Evolutionary conservation across 2,329 filamentous ascomycete genomes (phyloP).

Genomic region (Xylariaceae sp.): DNA sequence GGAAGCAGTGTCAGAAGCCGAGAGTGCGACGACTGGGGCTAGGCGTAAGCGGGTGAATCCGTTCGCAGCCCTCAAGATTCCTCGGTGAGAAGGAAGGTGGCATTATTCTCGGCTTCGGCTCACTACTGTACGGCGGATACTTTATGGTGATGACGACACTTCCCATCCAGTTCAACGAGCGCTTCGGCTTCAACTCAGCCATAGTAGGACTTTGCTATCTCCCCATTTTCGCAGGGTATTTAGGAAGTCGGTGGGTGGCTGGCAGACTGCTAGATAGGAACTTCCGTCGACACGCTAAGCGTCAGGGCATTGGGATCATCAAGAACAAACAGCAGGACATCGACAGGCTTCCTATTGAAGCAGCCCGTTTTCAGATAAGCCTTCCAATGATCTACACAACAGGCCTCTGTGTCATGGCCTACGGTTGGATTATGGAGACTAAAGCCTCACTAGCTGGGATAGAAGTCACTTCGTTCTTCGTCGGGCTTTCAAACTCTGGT

Average conservation of each 20-base stretch:
- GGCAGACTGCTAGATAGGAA: constrained; percentile 19
- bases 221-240: constrained; percentile 7
- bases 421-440: neutral
- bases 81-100: constrained; percentile 20
- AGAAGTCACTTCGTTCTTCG: constrained; percentile 16
- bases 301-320: constrained; percentile 9
- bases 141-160: constrained; percentile 22
- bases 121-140: constrained; percentile 21
- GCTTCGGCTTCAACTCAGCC: constrained; percentile 10
- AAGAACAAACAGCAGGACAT: constrained; percentile 13
- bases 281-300: constrained; percentile 16
- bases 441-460: constrained; percentile 16
- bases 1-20: neutral
- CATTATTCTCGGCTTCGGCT: constrained; percentile 14
- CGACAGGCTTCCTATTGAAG: constrained; percentile 15
- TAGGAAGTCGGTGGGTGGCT: constrained; percentile 8
- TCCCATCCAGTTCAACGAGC: constrained; percentile 10
- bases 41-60: constrained; percentile 17
- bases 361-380: constrained; percentile 14
- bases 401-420: neutral
- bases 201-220: constrained; percentile 7
- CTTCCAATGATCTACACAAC: constrained; percentile 6
- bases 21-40: constrained; percentile 3
- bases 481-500: constrained; percentile 16
- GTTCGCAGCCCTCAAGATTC: constrained; percentile 20